Percentiles rank a stretch among this genome's conserved stretches.
These are phyloP conservation scores for Nephelium lappaceum DNA, from an alignment of 345 rosid genomes.

Conservation along the genomic window DNA sequence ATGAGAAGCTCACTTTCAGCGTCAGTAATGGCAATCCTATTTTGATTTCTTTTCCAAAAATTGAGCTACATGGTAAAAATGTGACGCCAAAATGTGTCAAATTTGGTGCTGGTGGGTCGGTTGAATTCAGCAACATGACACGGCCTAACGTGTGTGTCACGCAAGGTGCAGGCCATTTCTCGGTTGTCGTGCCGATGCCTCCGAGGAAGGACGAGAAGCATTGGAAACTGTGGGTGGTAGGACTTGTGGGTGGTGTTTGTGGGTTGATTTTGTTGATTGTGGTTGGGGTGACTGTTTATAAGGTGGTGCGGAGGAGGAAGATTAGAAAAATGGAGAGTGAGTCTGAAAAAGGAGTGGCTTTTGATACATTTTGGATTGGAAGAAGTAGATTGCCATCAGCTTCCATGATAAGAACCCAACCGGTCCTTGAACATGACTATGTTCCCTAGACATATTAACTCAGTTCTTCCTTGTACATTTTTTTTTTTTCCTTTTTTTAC, in stretches of 20 bases:
- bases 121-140: slow-evolving; percentile 40
- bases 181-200: slow-evolving; percentile 33
- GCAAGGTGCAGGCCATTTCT: slow-evolving; percentile 51
- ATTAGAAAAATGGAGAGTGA: slow-evolving; percentile 63
- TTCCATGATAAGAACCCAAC: slow-evolving; percentile 80
- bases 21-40: slow-evolving; percentile 34
- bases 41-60: slow-evolving; percentile 37
- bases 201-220: slow-evolving; percentile 10
- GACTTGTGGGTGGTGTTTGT: slow-evolving; percentile 27
- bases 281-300: slow-evolving; percentile 27
- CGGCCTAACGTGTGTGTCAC: slow-evolving; percentile 42
- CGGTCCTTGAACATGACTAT: slow-evolving; percentile 57
- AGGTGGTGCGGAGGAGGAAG: slow-evolving; percentile 37
- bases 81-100: slow-evolving; percentile 43
- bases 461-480: slow-evolving; percentile 20
- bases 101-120: slow-evolving; percentile 37
- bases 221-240: slow-evolving; percentile 54
- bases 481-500: background rate
- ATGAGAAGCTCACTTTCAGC: slow-evolving; percentile 31
- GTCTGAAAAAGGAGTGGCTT: slow-evolving; percentile 61
- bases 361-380: slow-evolving; percentile 56
- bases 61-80: background rate
- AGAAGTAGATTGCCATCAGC: slow-evolving; percentile 78
- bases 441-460: slow-evolving; percentile 36
- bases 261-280: slow-evolving; percentile 27